Evolutionary conservation across 192 early-diverging fungal species (phyloP), one percentile per base, ranked within the genome.

Genomic region (Haplosporangium gracile): DNA sequence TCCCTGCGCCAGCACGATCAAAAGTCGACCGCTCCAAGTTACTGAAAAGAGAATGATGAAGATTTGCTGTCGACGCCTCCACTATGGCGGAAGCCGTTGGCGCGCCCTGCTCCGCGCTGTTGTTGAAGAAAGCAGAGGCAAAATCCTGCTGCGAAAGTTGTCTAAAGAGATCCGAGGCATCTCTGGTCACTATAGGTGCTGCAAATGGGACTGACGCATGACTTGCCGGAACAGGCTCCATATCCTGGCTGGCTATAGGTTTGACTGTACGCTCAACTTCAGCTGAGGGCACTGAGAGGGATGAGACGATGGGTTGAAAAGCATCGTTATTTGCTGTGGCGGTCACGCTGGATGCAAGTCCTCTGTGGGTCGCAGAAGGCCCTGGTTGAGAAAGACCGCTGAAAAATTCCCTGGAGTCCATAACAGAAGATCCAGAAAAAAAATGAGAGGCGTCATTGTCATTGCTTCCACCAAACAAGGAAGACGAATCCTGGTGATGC

Each of bases 401-500:
- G 20, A 80, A 80, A 47, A 80, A 74, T 29, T 65, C 42, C 18
- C 32, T 69, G 4, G 71, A 40, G 13, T 80, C 79, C 36, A 51
- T 32, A 7, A 29, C 24, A 13, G 42, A 26, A 1, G 22, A 7
- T 16, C 36, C 63, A 8, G 55, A 72, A 32, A 80, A 80, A 20
- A 80, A 43, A 10, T 69, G 71, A 15, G 79, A 80, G 0, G 79
- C 79, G n/a, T 80, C 71, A 45, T 53, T 75, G 9, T 74, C 63
- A 5, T n/a, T 9, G 1, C 34, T 34, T 6, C 20, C 72, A 10
- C 24, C 16, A n/a, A 63, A 49, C n/a, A 73, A 43, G 10, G 70
- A 68, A 2, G 42, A 47, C 18, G 78, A 73, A 43, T 71, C 78
- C 29, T 55, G 26, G n/a, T 36, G 55, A 15, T 65, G 60, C 13